Base-by-base conservation (phyloP, 164 flowering plant species). In the Hamamelis virginiana region DNA sequence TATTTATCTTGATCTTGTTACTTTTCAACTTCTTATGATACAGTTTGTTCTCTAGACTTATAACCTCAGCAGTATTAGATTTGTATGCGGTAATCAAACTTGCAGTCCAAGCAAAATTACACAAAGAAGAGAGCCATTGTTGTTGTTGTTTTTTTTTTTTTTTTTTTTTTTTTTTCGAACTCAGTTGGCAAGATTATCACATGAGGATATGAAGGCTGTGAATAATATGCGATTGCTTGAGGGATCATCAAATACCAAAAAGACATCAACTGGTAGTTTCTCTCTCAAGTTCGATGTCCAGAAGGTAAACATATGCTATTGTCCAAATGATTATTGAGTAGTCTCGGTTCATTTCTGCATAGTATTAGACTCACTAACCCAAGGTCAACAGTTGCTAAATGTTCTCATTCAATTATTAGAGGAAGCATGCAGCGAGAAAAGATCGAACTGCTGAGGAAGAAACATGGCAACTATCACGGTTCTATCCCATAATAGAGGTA, bases 401-500 rank as follows among this genome's bases (percentile, higher is more conserved):
- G 26, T 53, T 66, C 19, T 51, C 51, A 6, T 55, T 62, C 61
- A 33, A 5, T 72, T 70, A 58, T 53, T 62, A 84, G 87, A 78
- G 66, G 50, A 84, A 80, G 65, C 68, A 71, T 18, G 79, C 85
- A 55, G 61, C 77, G 21, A 76, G 87, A 67, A 84, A 84, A 62
- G 87, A 82, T 52, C 78, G 81, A 44, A 69, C 68, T 50, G 77
- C 78, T 51, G 85, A 84, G 65, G 85, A 84, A 72, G 82, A 77
- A 73, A 77, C 81, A 10, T 82, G 85, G 85, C 81, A 78, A 65
- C 74, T 84, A 9, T 82, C 74, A 21, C 77, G 84, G 21, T 84
- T 84, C 73, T 80, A 82, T 70, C 87, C 87, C 14, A 26, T 84
- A 77, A 59, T 82, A 45, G 87, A 84, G 84, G 87, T 78, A 64